Evolutionary conservation across 2,329 filamentous ascomycete genomes (phyloP).

Genomic region (Bertia moriformis): DNA sequence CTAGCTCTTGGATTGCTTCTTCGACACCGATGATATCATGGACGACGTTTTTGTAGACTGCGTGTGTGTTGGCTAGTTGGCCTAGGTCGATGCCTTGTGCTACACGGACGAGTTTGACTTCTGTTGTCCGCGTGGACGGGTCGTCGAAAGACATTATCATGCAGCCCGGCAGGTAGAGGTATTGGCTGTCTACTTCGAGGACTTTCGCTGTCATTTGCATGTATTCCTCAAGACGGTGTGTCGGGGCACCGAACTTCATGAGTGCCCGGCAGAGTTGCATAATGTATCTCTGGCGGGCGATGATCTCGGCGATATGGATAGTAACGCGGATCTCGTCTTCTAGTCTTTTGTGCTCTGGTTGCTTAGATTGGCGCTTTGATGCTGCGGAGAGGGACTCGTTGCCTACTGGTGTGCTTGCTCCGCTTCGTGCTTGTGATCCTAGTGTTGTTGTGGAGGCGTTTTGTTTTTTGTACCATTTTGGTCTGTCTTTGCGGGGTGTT

Average conservation of each 20-base stretch:
- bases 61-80: constrained; percentile 58
- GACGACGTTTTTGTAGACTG: constrained; percentile 68
- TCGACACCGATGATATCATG: constrained; percentile 63
- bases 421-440: not conserved
- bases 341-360: not conserved
- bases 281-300: constrained; percentile 70
- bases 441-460: not conserved
- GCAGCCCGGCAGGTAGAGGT: constrained; percentile 76
- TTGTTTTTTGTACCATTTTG: not conserved
- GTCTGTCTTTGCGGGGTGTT: not conserved
- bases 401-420: not conserved
- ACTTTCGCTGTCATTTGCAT: constrained; percentile 78
- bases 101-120: constrained; percentile 61
- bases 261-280: constrained; percentile 71
- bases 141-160: constrained; percentile 93
- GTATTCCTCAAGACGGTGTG: constrained; percentile 81
- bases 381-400: not conserved
- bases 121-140: constrained; percentile 56
- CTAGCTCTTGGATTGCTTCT: constrained; percentile 48
- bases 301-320: constrained; percentile 51
- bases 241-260: constrained; percentile 83
- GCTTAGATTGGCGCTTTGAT: not conserved
- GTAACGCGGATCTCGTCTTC: constrained; percentile 18
- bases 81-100: constrained; percentile 59
- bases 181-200: constrained; percentile 76